Conservation (phyloP, 1,284 basidiomycete species). For the Violaceomyces palustris region DNA sequence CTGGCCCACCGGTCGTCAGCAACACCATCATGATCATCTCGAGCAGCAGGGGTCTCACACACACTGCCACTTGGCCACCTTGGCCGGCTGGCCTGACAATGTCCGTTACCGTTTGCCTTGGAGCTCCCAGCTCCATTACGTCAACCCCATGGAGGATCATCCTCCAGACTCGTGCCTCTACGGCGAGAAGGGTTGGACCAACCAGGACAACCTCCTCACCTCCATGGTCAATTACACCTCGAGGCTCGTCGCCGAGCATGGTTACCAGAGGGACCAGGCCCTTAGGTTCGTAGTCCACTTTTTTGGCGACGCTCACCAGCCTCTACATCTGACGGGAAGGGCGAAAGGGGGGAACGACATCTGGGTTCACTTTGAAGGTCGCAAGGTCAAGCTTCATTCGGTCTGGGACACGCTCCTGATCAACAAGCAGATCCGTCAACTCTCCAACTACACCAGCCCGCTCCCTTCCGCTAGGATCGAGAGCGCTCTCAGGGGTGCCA, state of each 20-base stretch:
- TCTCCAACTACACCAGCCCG: constrained; percentile 69
- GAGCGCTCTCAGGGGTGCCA: constrained; percentile 66
- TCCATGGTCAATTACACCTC: constrained; percentile 45
- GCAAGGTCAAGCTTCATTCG: constrained; percentile 63
- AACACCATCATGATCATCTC: neutral
- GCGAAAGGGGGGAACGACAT: constrained; percentile 75
- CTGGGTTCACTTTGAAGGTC: constrained; percentile 50
- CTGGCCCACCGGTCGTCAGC: constrained; percentile 13
- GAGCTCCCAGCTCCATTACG: constrained; percentile 65
- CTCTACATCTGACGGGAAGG: constrained; percentile 78
- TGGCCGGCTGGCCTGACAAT: constrained; percentile 73
- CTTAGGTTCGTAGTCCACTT: constrained; percentile 87
- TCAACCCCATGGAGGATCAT: constrained; percentile 69
- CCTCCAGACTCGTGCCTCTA: constrained; percentile 71
- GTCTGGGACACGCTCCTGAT: constrained; percentile 80
- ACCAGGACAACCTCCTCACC: constrained; percentile 17
- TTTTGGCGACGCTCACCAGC: constrained; percentile 84
- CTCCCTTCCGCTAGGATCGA: constrained; percentile 66
- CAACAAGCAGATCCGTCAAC: constrained; percentile 69
- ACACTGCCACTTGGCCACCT: constrained; percentile 56
- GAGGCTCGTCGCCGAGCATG: constrained; percentile 17
- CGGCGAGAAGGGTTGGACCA: constrained; percentile 70
- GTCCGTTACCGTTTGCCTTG: constrained; percentile 48
- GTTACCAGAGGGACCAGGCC: constrained; percentile 58
- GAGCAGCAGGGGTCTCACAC: constrained; percentile 6